Conservation (phyloP, 441 rosid genomes). For the Pelargonium cotyledonis region DNA sequence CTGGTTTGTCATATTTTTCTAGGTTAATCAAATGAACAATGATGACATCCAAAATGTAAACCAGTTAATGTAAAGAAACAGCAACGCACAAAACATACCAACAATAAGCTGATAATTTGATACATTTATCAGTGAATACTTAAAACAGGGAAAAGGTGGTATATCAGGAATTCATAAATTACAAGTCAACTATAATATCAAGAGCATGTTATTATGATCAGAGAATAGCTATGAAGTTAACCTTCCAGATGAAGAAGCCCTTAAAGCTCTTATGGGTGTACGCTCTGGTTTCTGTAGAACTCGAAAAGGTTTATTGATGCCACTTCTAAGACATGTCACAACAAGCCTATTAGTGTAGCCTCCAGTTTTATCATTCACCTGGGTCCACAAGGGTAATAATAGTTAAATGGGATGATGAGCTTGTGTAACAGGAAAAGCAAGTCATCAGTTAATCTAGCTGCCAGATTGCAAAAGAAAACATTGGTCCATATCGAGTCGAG, state of each 20-base stretch:
- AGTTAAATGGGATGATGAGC: slow-evolving; percentile 1
- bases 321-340: slow-evolving; percentile 93
- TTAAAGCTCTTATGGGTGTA: slow-evolving; percentile 83
- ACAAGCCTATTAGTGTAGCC: slow-evolving; percentile 84
- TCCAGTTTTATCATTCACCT: slow-evolving; percentile 89
- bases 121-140: neutral
- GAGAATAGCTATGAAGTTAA: slow-evolving; percentile 24
- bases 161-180: neutral
- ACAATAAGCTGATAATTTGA: neutral
- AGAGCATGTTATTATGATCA: slow-evolving; percentile 1
- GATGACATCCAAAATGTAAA: neutral
- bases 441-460: neutral
- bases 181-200: neutral
- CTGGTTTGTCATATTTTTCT: neutral
- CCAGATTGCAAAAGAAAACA: neutral
- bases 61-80: neutral
- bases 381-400: slow-evolving; percentile 27
- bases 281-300: slow-evolving; percentile 95
- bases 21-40: no score
- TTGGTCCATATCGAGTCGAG: neutral
- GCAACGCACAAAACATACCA: neutral
- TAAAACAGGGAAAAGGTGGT: neutral
- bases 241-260: slow-evolving; percentile 98
- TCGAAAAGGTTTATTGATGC: slow-evolving; percentile 79
- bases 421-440: slow-evolving; percentile 10